A percentile compares a stretch with the other conserved stretches of the same genome.
Evolutionary conservation across 768 basidiomycete species (phyloP).

Genomic region (Lactarius sp.): DNA sequence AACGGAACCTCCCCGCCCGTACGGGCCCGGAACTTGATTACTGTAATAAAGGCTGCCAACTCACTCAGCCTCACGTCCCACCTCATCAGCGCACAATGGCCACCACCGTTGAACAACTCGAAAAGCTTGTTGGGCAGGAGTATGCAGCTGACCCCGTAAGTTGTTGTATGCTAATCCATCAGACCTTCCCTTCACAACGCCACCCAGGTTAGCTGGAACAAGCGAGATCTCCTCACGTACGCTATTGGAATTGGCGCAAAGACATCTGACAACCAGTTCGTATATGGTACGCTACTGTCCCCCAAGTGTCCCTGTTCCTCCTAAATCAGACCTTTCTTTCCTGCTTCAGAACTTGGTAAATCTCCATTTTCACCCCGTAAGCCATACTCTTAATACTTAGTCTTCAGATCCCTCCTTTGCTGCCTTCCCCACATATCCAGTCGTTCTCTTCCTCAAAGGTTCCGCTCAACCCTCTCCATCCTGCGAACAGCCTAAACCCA

Average conservation of each 20-base stretch:
- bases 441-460: conserved; percentile 72
- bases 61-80: too few relatives aligned
- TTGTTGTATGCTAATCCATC: neutral
- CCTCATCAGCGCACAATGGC: conserved; percentile 7
- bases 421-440: conserved; percentile 82
- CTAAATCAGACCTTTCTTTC: neutral
- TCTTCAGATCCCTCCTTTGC: conserved; percentile 58
- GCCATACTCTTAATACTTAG: neutral
- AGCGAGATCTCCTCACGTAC: conserved; percentile 75
- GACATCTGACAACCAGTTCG: conserved; percentile 58
- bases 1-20: too few relatives aligned
- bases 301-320: neutral
- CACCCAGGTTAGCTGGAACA: conserved; percentile 73
- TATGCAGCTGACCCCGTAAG: conserved; percentile 51
- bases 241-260: conserved; percentile 81
- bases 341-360: conserved; percentile 31
- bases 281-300: conserved; percentile 53
- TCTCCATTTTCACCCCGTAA: neutral
- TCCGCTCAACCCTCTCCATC: conserved; percentile 5
- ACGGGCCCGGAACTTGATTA: too few relatives aligned
- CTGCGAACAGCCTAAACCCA: neutral
- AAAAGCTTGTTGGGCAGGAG: conserved; percentile 59
- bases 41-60: too few relatives aligned
- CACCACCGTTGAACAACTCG: conserved; percentile 38
- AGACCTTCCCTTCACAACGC: neutral